phyloP scores from a whole-genome alignment of 2,329 filamentous ascomycete species.

The Sodiomyces alkalinus region DNA sequence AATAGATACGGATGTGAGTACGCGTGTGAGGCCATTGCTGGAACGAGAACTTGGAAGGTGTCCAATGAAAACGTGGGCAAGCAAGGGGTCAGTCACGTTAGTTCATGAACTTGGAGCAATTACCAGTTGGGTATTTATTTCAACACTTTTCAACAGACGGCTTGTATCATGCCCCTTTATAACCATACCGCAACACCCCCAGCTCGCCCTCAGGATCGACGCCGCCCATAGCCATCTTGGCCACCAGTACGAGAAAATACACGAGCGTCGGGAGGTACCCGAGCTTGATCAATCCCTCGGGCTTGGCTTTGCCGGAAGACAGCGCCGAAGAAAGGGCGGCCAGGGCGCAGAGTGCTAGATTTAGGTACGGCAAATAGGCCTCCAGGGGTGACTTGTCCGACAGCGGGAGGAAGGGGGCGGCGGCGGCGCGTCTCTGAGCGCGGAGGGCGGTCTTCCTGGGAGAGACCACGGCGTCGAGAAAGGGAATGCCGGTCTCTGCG shows the following conservation, averaged over 20 bases:
- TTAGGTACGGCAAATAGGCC: slow-evolving; percentile 44
- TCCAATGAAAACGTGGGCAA: too few species aligned
- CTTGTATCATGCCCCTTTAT: slow-evolving; percentile 44
- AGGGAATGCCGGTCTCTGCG: slow-evolving; percentile 16
- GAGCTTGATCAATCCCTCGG: slow-evolving; percentile 25
- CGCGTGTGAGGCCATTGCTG: too few species aligned
- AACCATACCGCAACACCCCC: slow-evolving; percentile 44
- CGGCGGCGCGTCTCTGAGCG: slow-evolving; percentile 3
- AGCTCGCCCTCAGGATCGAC: slow-evolving; percentile 55
- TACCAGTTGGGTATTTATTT: not conserved
- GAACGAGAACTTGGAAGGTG: too few species aligned
- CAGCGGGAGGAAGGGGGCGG: slow-evolving; percentile 7
- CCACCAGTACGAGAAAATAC: slow-evolving; percentile 42
- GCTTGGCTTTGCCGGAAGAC: slow-evolving; percentile 12
- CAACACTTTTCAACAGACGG: not conserved
- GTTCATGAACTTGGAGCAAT: too few species aligned
- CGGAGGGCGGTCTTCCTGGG: slow-evolving; percentile 3
- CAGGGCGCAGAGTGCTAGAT: slow-evolving; percentile 18
- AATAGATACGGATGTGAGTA: too few species aligned
- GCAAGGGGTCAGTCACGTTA: not conserved
- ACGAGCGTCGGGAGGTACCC: slow-evolving; percentile 40
- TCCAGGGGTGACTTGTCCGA: not conserved
- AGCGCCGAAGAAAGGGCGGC: slow-evolving; percentile 26
- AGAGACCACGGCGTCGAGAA: slow-evolving; percentile 4
- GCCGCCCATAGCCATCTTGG: slow-evolving; percentile 50